Base-by-base conservation (phyloP, 2,329 filamentous ascomycete species). In the Colletotrichum chlorophyti region DNA sequence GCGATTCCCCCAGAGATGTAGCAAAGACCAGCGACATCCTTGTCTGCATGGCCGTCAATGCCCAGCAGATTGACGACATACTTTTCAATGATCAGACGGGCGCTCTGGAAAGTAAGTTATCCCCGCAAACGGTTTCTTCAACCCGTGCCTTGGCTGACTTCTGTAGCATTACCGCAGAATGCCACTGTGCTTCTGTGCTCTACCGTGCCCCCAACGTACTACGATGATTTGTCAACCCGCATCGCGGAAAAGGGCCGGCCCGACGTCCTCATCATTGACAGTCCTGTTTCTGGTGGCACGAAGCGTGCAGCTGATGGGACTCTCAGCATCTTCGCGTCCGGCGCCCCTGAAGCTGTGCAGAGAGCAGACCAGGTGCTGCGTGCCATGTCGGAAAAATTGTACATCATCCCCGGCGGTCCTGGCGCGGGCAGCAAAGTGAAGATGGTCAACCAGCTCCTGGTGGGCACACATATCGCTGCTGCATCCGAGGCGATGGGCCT, bases 261-360 rank as follows among this genome's bases (percentile, higher is more conserved):
- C 3, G 61, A 63, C 7, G 47, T 63, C 26, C 76, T 79, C 46
- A 81, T 92, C 48, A 81, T 93, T 47, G 90, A 92, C 71, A 82
- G 83, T 19, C 90, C 90, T 0, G 90, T 93, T 0, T 91, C 88
- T 0, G 90, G 90, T 1, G 90, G 90, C 2, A 84, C 87, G 0
- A 78, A 82, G 9, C 81, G 89, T 29, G 89, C 89, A 2, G 88
- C 87, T 0, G 83, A 89, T 45, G 90, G 90, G 4, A 91, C 89
- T 0, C 74, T 93, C 5, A 85, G 83, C 0, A 87, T 90, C 60
- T 86, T 89, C 75, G 83, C 84, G 0, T 81, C 83, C 1, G 86
- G 80, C 0, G 73, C 79, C 0, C 72, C 77, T 1, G 75, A 76
- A 3, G 80, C 80, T 3, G 70, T 89, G 3, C 71, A 79, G 40